These are phyloP conservation scores for Neurospora sp. DNA, from an alignment of 495 filamentous ascomycete species.

Conservation along the genomic window DNA sequence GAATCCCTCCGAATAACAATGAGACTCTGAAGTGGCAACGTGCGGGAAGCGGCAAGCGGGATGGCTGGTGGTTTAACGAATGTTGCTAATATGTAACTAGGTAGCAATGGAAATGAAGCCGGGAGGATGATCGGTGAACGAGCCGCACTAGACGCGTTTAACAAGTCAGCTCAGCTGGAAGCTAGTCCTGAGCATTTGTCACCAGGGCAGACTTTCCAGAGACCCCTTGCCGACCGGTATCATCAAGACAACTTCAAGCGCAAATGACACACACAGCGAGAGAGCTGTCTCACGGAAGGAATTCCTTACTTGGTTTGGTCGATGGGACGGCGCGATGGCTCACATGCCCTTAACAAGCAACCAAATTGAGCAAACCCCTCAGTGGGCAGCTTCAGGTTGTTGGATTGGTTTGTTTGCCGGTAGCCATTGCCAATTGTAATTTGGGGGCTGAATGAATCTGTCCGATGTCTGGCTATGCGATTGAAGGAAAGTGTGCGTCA, in stretches of 20 bases:
- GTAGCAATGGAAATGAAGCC: background rate
- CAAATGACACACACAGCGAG: background rate
- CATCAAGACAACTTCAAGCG: background rate
- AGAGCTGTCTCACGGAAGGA: background rate
- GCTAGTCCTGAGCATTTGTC: background rate
- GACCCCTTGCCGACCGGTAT: background rate
- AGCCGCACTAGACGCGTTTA: background rate
- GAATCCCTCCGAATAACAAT: background rate
- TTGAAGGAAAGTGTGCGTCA: background rate
- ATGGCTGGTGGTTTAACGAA: background rate
- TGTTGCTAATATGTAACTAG: background rate
- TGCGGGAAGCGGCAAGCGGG: background rate
- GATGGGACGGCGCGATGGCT: background rate
- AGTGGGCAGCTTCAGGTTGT: background rate
- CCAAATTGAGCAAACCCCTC: background rate
- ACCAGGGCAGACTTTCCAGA: background rate
- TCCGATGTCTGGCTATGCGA: background rate
- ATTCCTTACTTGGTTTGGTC: background rate
- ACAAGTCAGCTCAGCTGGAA: background rate
- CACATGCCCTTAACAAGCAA: background rate
- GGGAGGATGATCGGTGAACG: background rate
- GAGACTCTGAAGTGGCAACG: background rate
- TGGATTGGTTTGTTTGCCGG: background rate
- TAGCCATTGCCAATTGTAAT: background rate
- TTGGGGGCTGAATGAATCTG: background rate